Percentiles rank a stretch among this genome's conserved stretches.
Conservation (phyloP, 2,329 filamentous ascomycete genomes). For the Nemania diffusa region DNA sequence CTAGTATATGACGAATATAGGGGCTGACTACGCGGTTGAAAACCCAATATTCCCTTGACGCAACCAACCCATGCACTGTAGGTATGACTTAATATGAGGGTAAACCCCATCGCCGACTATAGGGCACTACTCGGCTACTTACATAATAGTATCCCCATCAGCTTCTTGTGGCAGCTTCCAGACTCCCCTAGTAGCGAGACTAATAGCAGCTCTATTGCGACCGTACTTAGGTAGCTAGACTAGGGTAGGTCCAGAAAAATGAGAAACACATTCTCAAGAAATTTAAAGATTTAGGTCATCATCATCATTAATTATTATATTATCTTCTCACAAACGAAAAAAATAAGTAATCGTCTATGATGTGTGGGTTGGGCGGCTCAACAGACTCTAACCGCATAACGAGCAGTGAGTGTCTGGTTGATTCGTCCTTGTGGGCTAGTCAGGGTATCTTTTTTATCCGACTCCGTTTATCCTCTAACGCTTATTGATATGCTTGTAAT, state of each 20-base stretch:
- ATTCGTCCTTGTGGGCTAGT: background rate
- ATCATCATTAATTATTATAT: background rate
- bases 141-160: no score
- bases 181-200: background rate
- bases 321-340: slow-evolving; percentile 1
- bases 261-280: background rate
- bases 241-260: background rate
- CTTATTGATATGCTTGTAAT: slow-evolving; percentile 9
- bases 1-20: no score
- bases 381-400: background rate
- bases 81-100: no score
- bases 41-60: no score
- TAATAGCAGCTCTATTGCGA: no score
- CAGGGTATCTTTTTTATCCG: slow-evolving; percentile 22
- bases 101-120: no score
- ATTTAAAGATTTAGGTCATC: background rate
- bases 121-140: no score
- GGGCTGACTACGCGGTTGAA: no score
- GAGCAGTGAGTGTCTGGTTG: background rate
- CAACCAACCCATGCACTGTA: no score
- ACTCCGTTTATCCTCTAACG: slow-evolving; percentile 2
- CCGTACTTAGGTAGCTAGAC: no score
- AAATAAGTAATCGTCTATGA: background rate
- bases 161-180: no score
- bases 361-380: slow-evolving; percentile 1